Conservation (phyloP, 129 eudicot species). For the Solidago caesia region DNA sequence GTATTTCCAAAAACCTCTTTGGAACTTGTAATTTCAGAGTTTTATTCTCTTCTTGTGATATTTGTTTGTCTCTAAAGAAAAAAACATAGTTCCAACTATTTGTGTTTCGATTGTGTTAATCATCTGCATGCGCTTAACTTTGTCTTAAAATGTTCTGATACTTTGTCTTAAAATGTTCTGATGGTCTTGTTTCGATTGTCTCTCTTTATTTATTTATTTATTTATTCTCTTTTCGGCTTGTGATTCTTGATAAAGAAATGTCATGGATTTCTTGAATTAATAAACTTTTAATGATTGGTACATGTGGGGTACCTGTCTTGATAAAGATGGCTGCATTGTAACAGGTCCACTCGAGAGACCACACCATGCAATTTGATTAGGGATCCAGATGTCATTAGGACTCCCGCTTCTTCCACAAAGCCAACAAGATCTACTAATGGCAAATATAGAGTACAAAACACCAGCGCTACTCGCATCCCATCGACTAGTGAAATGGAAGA, state of each 20-base stretch:
- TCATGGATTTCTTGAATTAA: constrained; percentile 5
- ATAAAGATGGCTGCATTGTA: constrained; percentile 16
- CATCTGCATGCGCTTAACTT: constrained; percentile 22
- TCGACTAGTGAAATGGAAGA: constrained; percentile 53
- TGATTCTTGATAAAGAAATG: constrained; percentile 14
- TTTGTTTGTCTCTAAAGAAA: constrained; percentile 35
- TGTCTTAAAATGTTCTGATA: constrained; percentile 17
- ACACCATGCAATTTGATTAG: constrained; percentile 59
- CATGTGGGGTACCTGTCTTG: constrained; percentile 15
- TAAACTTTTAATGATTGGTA: background rate
- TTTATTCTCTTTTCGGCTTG: background rate
- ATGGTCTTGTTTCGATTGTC: constrained; percentile 9
- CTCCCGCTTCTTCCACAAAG: constrained; percentile 55
- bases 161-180: constrained; percentile 21
- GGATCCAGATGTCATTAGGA: constrained; percentile 43
- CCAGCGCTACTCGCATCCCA: constrained; percentile 36
- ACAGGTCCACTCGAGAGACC: constrained; percentile 54
- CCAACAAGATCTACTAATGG: constrained; percentile 27
- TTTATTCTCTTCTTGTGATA: constrained; percentile 42
- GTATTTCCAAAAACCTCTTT: constrained; percentile 26
- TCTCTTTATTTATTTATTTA: background rate
- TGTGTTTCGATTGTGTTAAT: background rate
- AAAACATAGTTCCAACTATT: constrained; percentile 32
- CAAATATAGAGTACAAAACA: constrained; percentile 28
- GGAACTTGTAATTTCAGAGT: constrained; percentile 35